Percentiles rank a stretch among this genome's conserved stretches.
Evolutionary conservation across 495 filamentous ascomycete species (phyloP).

Genomic region (Podospora anserina): DNA sequence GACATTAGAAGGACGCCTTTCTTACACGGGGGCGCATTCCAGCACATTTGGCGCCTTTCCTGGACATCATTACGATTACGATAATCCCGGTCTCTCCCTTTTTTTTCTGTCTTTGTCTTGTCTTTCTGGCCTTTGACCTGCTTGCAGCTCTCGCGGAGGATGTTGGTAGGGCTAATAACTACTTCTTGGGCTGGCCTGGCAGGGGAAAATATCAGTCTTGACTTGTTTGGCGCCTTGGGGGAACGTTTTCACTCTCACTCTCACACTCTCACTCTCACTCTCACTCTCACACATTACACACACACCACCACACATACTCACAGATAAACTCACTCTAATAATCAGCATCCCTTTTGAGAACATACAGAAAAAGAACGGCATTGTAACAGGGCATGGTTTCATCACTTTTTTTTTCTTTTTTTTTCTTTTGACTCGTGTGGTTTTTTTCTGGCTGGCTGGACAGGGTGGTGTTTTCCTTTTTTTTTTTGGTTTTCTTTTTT

Average conservation of each 20-base stretch:
- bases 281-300: background rate
- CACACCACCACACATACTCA: constrained; percentile 7
- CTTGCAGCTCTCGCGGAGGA: constrained; percentile 13
- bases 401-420: background rate
- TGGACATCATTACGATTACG: constrained; percentile 32
- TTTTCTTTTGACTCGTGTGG: constrained; percentile 6
- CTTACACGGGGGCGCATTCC: constrained; percentile 31
- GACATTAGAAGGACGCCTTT: constrained; percentile 35
- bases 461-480: constrained; percentile 12
- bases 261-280: constrained; percentile 1
- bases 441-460: constrained; percentile 20
- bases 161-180: constrained; percentile 14
- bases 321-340: constrained; percentile 31
- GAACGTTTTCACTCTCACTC: constrained; percentile 10
- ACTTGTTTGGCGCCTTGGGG: constrained; percentile 10
- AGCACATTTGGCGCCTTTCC: constrained; percentile 23
- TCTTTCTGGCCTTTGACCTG: constrained; percentile 17
- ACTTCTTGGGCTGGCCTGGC: constrained; percentile 15
- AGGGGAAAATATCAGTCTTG: constrained; percentile 6
- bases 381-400: constrained; percentile 19
- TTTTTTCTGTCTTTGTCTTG: constrained; percentile 11
- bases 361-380: constrained; percentile 25
- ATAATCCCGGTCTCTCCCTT: constrained; percentile 22
- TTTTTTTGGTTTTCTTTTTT: constrained; percentile 11
- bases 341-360: constrained; percentile 29